phyloP scores from a whole-genome alignment of 2,329 filamentous ascomycete genomes.

The Colletotrichum tropicale region DNA sequence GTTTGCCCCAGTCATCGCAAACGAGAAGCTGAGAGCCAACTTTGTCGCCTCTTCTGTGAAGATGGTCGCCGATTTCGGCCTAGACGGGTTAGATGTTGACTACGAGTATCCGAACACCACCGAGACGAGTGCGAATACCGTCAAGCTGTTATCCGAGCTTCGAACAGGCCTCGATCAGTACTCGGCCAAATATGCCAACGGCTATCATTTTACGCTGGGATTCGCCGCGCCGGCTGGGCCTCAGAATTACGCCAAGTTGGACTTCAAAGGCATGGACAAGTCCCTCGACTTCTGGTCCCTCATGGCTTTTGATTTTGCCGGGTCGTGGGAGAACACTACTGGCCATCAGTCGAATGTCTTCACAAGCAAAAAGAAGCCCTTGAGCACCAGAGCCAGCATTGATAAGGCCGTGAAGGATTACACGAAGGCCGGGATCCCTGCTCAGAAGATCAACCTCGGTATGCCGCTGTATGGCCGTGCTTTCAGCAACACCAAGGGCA shows the following conservation, averaged over 20 bases:
- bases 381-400: conserved; percentile 71
- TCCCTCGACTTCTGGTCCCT: conserved; percentile 64
- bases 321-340: conserved; percentile 65
- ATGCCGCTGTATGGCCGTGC: conserved; percentile 63
- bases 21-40: conserved; percentile 59
- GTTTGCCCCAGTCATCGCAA: conserved; percentile 71
- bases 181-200: conserved; percentile 39
- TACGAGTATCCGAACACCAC: conserved; percentile 40
- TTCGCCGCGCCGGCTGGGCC: conserved; percentile 54
- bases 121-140: conserved; percentile 42
- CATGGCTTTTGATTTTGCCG: conserved; percentile 75
- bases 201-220: conserved; percentile 54
- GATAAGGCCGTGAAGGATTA: conserved; percentile 69
- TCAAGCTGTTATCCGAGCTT: conserved; percentile 45
- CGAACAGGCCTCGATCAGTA: conserved; percentile 48
- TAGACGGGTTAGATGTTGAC: conserved; percentile 53
- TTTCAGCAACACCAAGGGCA: conserved; percentile 57
- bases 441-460: conserved; percentile 73
- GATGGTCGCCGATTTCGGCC: conserved; percentile 75
- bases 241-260: conserved; percentile 52
- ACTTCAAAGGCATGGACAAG: conserved; percentile 56
- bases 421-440: conserved; percentile 57
- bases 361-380: conserved; percentile 51
- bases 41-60: conserved; percentile 75
- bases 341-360: conserved; percentile 76